These are phyloP conservation scores for Ophiocordyceps camponoti-saundersi DNA, from an alignment of 2,329 filamentous ascomycete genomes.

Conservation along the genomic window DNA sequence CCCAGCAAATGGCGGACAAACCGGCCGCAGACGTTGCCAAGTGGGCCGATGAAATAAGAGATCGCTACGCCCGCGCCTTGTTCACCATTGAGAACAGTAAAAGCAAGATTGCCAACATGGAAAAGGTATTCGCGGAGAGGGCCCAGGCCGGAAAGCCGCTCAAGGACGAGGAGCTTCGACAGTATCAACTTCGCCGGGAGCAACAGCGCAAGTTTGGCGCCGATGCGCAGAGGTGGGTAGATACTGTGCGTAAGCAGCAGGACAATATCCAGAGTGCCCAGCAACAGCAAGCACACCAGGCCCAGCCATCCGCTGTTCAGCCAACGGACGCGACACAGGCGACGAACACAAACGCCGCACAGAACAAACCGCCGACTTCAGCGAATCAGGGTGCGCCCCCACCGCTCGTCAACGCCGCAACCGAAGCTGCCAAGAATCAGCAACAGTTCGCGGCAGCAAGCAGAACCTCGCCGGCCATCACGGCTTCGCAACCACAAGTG, in stretches of 20 bases:
- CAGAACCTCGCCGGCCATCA: slow-evolving; percentile 13
- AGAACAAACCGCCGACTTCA: slow-evolving; percentile 11
- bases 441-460: slow-evolving; percentile 13
- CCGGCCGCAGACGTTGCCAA: slow-evolving; percentile 24
- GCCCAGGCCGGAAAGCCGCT: slow-evolving; percentile 24
- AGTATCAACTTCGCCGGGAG: slow-evolving; percentile 25
- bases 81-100: slow-evolving; percentile 30
- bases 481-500: slow-evolving; percentile 7
- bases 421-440: slow-evolving; percentile 29
- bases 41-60: slow-evolving; percentile 30
- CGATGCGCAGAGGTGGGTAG: slow-evolving; percentile 30
- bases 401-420: slow-evolving; percentile 24
- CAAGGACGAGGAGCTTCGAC: slow-evolving; percentile 28
- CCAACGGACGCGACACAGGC: slow-evolving; percentile 8
- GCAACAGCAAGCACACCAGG: slow-evolving; percentile 10
- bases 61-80: slow-evolving; percentile 29
- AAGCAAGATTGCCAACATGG: slow-evolving; percentile 22
- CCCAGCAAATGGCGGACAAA: slow-evolving; percentile 23
- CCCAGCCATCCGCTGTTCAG: slow-evolving; percentile 7
- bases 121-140: slow-evolving; percentile 24
- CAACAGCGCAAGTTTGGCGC: slow-evolving; percentile 24
- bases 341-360: slow-evolving; percentile 5
- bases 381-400: slow-evolving; percentile 13
- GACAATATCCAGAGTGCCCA: slow-evolving; percentile 13
- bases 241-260: slow-evolving; percentile 28